Base-by-base conservation (phyloP, 2,329 filamentous ascomycete genomes). In the Pseudogymnoascus sp. region DNA sequence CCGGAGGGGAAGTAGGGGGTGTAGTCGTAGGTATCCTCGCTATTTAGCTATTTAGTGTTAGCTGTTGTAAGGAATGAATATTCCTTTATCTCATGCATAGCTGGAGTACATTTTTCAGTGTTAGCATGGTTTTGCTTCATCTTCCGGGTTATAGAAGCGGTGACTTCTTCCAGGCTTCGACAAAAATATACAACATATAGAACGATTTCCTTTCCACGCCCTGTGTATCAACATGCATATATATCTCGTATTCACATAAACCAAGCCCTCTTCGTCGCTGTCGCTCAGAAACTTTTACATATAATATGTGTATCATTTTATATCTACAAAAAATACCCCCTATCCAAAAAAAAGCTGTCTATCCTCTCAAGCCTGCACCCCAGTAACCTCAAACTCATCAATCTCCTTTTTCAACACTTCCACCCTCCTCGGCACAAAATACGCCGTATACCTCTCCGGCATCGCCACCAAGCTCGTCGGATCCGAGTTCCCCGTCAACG, bases 381-480 rank as follows among this genome's bases (percentile, higher is more conserved):
- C 66, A 57, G 67, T 63, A 63, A 62, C 67, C 14, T 64, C 64
- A 63, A 69, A 68, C 5, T 66, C 63, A 18, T 63, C 71, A 70
- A 83, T 67, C 21, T 76, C 77, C 68, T 73, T 72, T 62, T 75
- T 74, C 72, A 83, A 69, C n/a, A 73, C 75, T n/a, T 62, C 67
- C 68, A 77, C 75, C 66, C 81, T 77, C 66, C 81, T 76, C 14
- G 85, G 85, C 42, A 84, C 79, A 70, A 88, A 86, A 4, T 75
- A 77, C 12, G 84, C 81, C 69, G 80, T 80, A 70, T 84, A 88
- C 42, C 79, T 77, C 62, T 77, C 78, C 6, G 84, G 85, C 73
- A 87, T 81, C 1, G 83, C 81, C 1, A 87, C 85, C 65, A 88
- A 71, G 66, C 84, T 86, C 3, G 83, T 83, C 1, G 83, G 85